Percentiles rank a stretch among this genome's conserved stretches.
These are phyloP conservation scores for Kazachstania kunashirensis DNA, from an alignment of 805 yeast genomes.

Conservation along the genomic window DNA sequence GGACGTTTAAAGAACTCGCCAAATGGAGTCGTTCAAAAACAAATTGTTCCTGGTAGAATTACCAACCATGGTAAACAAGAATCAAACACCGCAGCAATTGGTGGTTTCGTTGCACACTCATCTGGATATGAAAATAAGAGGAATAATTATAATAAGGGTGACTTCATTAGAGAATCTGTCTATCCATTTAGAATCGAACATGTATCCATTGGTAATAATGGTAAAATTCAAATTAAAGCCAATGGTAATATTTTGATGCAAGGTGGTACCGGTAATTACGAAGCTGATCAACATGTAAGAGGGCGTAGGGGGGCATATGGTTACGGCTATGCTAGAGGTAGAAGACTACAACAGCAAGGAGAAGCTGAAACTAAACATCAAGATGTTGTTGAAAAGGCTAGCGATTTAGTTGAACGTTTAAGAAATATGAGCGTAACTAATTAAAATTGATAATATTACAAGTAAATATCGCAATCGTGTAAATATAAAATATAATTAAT, in stretches of 20 bases:
- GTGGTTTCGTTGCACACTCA: constrained; percentile 39
- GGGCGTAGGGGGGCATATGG: constrained; percentile 1
- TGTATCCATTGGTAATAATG: constrained; percentile 32
- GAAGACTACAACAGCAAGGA: not conserved
- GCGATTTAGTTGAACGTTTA: constrained; percentile 6
- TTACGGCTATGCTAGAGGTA: not conserved
- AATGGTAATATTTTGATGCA: constrained; percentile 7
- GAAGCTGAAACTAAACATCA: not conserved
- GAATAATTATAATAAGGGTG: constrained; percentile 31
- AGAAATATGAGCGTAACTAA: constrained; percentile 6
- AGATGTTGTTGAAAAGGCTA: constrained; percentile 5
- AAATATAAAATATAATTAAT: too few species aligned
- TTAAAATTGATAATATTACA: not conserved
- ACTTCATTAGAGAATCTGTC: constrained; percentile 35
- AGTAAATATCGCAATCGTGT: too few species aligned
- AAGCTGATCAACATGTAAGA: not conserved
- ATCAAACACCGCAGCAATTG: constrained; percentile 42
- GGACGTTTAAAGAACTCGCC: constrained; percentile 67
- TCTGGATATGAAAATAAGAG: constrained; percentile 28
- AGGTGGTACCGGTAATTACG: not conserved
- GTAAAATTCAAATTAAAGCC: constrained; percentile 23
- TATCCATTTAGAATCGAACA: constrained; percentile 35
- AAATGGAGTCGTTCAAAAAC: constrained; percentile 48
- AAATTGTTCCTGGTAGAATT: constrained; percentile 61
- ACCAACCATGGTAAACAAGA: constrained; percentile 4